Conservation (phyloP, 2,329 filamentous ascomycete genomes). For the Elsinoe batatas region DNA sequence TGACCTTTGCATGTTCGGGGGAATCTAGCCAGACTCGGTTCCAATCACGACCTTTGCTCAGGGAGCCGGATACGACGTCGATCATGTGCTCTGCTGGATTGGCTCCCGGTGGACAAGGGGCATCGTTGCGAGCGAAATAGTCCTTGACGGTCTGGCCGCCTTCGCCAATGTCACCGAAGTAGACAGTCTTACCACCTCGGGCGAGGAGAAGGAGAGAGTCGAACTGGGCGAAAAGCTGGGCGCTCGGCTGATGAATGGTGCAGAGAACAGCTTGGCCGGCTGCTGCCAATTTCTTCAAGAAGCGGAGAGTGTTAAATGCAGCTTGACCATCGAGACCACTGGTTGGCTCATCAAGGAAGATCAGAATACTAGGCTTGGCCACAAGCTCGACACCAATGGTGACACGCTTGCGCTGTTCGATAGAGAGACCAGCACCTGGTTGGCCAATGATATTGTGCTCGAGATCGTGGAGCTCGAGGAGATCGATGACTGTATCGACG, state of each 20-base stretch:
- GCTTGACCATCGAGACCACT: slow-evolving; percentile 54
- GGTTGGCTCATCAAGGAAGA: slow-evolving; percentile 55
- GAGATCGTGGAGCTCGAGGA: slow-evolving; percentile 59
- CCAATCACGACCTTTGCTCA: slow-evolving; percentile 38
- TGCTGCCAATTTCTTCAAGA: slow-evolving; percentile 56
- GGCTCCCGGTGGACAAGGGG: slow-evolving; percentile 39
- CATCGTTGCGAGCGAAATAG: slow-evolving; percentile 46
- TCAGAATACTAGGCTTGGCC: slow-evolving; percentile 48
- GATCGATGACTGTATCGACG: slow-evolving; percentile 51
- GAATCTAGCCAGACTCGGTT: slow-evolving; percentile 37
- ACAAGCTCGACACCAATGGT: slow-evolving; percentile 50
- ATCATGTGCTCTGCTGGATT: slow-evolving; percentile 49
- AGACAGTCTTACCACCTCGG: slow-evolving; percentile 55
- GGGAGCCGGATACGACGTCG: slow-evolving; percentile 36
- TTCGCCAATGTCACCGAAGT: slow-evolving; percentile 50
- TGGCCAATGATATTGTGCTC: slow-evolving; percentile 55
- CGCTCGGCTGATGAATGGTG: slow-evolving; percentile 62
- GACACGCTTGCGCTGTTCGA: slow-evolving; percentile 48
- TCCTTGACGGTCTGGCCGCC: slow-evolving; percentile 33
- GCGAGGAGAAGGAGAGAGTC: slow-evolving; percentile 56
- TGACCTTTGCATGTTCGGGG: slow-evolving; percentile 25
- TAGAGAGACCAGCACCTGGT: slow-evolving; percentile 43
- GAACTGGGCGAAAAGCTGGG: slow-evolving; percentile 56
- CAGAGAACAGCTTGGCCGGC: slow-evolving; percentile 58
- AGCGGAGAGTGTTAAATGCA: slow-evolving; percentile 55